Conservation (phyloP, 768 basidiomycete genomes). For the Tricholoma sp. region DNA sequence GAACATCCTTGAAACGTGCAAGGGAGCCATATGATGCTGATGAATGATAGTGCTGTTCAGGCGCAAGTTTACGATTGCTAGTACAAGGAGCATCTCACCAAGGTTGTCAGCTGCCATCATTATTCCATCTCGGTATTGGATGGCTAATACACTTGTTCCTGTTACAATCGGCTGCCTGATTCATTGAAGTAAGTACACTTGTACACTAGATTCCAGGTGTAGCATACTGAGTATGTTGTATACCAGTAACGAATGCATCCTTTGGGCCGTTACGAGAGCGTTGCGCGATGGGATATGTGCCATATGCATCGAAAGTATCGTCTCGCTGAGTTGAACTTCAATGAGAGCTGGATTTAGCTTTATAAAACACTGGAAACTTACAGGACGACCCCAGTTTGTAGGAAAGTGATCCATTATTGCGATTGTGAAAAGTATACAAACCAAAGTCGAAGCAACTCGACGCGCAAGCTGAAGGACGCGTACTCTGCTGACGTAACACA, state of each 20-base stretch:
- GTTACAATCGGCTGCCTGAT: slow-evolving; percentile 89
- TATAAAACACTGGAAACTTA: slow-evolving; percentile 25
- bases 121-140: slow-evolving; percentile 94
- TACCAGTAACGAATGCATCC: slow-evolving; percentile 57
- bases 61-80: neutral
- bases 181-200: neutral
- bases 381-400: slow-evolving; percentile 78
- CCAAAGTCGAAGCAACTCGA: neutral
- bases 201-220: neutral
- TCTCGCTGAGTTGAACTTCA: slow-evolving; percentile 44
- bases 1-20: slow-evolving; percentile 92
- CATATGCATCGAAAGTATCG: slow-evolving; percentile 70
- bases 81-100: slow-evolving; percentile 43
- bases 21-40: slow-evolving; percentile 95
- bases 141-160: slow-evolving; percentile 91
- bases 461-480: slow-evolving; percentile 26
- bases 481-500: slow-evolving; percentile 13
- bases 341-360: neutral
- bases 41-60: neutral
- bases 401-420: slow-evolving; percentile 70
- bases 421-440: neutral
- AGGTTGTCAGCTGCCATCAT: slow-evolving; percentile 99
- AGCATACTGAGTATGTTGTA: slow-evolving; percentile 78
- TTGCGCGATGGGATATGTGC: slow-evolving; percentile 70
- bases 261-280: slow-evolving; percentile 44